Conservation (phyloP, 2,329 filamentous ascomycete genomes). For the Diaporthe australafricana region DNA sequence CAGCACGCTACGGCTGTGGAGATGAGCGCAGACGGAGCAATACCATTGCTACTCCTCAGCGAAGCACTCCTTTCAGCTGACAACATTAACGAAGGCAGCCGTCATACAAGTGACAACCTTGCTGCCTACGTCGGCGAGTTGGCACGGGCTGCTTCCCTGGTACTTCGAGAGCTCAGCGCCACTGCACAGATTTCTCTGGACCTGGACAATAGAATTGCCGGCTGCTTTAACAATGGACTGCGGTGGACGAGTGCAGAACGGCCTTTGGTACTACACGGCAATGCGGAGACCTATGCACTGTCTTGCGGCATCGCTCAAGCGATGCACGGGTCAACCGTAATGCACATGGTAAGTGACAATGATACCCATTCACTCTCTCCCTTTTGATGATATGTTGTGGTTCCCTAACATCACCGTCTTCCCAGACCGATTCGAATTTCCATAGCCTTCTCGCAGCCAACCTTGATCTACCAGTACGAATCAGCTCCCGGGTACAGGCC, state of each 20-base stretch:
- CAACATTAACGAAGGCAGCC: background rate
- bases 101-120: background rate
- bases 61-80: constrained; percentile 10
- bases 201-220: constrained; percentile 28
- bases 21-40: background rate
- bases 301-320: constrained; percentile 30
- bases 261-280: constrained; percentile 13
- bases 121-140: constrained; percentile 33
- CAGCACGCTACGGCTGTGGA: constrained; percentile 22
- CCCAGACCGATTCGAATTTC: constrained; percentile 7
- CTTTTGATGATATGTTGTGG: background rate
- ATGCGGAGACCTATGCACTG: constrained; percentile 17
- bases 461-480: background rate
- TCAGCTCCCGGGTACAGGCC: constrained; percentile 3
- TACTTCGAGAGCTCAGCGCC: constrained; percentile 27
- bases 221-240: constrained; percentile 25
- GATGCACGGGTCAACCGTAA: constrained; percentile 17
- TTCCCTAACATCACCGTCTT: background rate
- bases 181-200: constrained; percentile 29
- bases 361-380: background rate
- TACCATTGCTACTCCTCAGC: constrained; percentile 7
- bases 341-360: constrained; percentile 25
- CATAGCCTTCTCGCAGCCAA: constrained; percentile 15
- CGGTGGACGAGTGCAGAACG: background rate
- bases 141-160: constrained; percentile 25